Percentiles rank a stretch among this genome's conserved stretches.
These are phyloP conservation scores for Stenocarpella maydis DNA, from an alignment of 2,329 filamentous ascomycete species.

Conservation along the genomic window DNA sequence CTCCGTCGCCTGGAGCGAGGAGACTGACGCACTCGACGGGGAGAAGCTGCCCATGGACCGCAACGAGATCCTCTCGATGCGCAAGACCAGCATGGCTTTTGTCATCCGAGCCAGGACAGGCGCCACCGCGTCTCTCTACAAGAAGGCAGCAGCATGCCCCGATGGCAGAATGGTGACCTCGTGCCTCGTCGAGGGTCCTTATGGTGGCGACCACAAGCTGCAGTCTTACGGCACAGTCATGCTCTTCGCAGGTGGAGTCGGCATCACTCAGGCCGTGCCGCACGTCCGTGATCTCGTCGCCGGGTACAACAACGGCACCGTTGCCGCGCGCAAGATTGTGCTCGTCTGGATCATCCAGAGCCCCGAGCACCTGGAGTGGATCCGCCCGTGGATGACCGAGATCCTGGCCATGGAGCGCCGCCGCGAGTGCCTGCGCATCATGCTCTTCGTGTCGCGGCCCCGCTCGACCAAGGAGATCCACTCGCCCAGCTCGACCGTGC, in stretches of 20 bases:
- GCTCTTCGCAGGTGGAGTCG: conserved; percentile 82
- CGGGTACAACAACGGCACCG: conserved; percentile 73
- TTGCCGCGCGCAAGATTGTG: conserved; percentile 75
- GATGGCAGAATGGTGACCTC: conserved; percentile 69
- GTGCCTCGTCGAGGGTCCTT: conserved; percentile 79
- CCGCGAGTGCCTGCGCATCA: conserved; percentile 76
- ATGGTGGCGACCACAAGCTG: conserved; percentile 75
- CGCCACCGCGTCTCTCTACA: conserved; percentile 74
- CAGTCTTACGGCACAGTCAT: conserved; percentile 81
- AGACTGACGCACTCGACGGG: conserved; percentile 58
- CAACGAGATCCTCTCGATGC: conserved; percentile 65
- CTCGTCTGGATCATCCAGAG: conserved; percentile 83
- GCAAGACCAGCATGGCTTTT: conserved; percentile 73
- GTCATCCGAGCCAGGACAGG: conserved; percentile 78
- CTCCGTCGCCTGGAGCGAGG: conserved; percentile 80
- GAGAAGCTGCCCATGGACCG: conserved; percentile 68
- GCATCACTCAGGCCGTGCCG: conserved; percentile 81
- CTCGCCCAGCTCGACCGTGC: conserved; percentile 78
- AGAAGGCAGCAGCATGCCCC: conserved; percentile 68
- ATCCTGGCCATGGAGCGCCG: conserved; percentile 79
- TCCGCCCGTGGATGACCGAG: conserved; percentile 83
- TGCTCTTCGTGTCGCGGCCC: conserved; percentile 80
- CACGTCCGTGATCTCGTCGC: conserved; percentile 77
- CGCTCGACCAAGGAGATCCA: conserved; percentile 82
- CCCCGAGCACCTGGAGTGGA: conserved; percentile 84